phyloP scores from a whole-genome alignment of 2,329 filamentous ascomycete genomes.

The Orbilia brochopaga region DNA sequence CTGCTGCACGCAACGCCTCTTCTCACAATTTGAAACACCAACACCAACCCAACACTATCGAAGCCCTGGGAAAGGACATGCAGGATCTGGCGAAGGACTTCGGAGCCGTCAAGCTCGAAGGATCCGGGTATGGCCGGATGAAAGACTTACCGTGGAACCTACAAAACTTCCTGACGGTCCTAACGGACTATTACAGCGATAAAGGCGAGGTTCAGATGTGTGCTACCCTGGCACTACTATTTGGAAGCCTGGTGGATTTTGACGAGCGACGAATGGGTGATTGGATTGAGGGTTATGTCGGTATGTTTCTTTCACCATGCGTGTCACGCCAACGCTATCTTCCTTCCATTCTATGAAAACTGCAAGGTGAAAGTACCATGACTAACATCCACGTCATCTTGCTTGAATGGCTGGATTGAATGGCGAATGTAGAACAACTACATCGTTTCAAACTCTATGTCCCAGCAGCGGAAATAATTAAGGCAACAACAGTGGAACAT shows the following conservation, averaged over 20 bases:
- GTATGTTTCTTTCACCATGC: slow-evolving; percentile 16
- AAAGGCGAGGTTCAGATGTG: slow-evolving; percentile 53
- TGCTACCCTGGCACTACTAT: slow-evolving; percentile 51
- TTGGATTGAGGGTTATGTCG: slow-evolving; percentile 53
- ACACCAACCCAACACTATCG: slow-evolving; percentile 31
- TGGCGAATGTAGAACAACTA: slow-evolving; percentile 43
- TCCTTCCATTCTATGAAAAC: background rate
- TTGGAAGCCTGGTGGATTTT: slow-evolving; percentile 36
- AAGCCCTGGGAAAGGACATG: slow-evolving; percentile 31
- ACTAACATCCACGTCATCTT: background rate
- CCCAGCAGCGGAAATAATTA: slow-evolving; percentile 49
- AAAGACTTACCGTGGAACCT: slow-evolving; percentile 51
- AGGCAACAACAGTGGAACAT: slow-evolving; percentile 37
- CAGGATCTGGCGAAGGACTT: slow-evolving; percentile 44
- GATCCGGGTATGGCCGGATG: slow-evolving; percentile 43
- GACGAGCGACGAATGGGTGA: slow-evolving; percentile 51
- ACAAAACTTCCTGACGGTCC: slow-evolving; percentile 50
- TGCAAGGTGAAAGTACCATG: no score
- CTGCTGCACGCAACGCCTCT: slow-evolving; percentile 28
- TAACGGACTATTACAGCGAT: slow-evolving; percentile 51
- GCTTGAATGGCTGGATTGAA: background rate
- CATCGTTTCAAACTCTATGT: slow-evolving; percentile 53
- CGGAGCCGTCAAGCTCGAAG: slow-evolving; percentile 31
- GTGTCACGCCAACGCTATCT: background rate
- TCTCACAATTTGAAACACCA: slow-evolving; percentile 47